Evolutionary conservation across 2,329 filamentous ascomycete species (phyloP).

Genomic region (Blastomyces parvus): DNA sequence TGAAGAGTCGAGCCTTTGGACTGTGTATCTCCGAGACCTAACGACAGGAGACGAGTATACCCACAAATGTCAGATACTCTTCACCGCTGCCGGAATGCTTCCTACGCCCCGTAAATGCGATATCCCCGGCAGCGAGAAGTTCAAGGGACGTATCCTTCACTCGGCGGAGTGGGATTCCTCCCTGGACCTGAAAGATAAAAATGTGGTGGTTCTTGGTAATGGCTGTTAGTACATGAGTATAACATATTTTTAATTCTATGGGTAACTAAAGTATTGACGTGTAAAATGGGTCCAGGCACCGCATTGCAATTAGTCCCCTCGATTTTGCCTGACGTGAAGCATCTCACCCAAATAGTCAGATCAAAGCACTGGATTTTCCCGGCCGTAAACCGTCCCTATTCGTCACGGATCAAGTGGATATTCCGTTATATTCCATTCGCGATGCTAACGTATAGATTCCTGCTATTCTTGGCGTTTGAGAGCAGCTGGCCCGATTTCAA

Average conservation of each 20-base stretch:
- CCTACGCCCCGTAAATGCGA: conserved; percentile 43
- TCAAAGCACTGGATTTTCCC: conserved; percentile 49
- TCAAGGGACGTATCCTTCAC: conserved; percentile 22
- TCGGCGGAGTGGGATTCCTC: conserved; percentile 22
- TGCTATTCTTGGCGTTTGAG: conserved; percentile 29
- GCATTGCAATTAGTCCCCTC: conserved; percentile 22
- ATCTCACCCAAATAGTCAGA: conserved; percentile 48
- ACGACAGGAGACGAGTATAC: conserved; percentile 19
- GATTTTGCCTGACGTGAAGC: conserved; percentile 38
- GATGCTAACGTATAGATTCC: conserved; percentile 29
- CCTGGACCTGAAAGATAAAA: conserved; percentile 20
- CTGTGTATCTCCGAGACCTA: conserved; percentile 21
- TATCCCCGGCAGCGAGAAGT: conserved; percentile 19
- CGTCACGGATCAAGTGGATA: conserved; percentile 42
- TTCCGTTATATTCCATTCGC: conserved; percentile 40
- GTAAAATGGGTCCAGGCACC: conserved; percentile 14
- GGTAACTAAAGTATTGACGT: background rate
- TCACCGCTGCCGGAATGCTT: conserved; percentile 45
- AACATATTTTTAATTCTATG: background rate
- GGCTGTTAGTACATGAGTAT: conserved; percentile 22
- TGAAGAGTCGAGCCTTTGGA: conserved; percentile 43
- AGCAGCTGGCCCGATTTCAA: conserved; percentile 23
- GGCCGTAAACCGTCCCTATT: conserved; percentile 30
- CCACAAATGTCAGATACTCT: conserved; percentile 42
- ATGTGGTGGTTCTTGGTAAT: conserved; percentile 24